phyloP scores from a whole-genome alignment of 805 yeast species.

The Yarrowia osloensis region DNA sequence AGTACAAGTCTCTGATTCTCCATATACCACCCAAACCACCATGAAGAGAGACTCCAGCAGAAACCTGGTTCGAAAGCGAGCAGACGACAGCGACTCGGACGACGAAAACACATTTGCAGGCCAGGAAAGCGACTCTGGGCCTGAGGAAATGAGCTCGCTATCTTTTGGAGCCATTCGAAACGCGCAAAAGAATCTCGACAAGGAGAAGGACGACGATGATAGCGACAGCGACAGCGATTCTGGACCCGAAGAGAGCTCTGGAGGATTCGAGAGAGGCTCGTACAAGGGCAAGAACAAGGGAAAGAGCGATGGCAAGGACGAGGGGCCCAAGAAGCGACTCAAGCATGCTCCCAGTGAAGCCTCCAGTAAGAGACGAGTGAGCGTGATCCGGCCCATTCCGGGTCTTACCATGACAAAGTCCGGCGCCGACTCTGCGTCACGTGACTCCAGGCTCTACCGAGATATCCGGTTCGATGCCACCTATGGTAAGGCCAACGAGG shows the following conservation, averaged over 20 bases:
- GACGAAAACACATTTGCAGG: not conserved
- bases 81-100: constrained; percentile 15
- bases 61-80: constrained; percentile 11
- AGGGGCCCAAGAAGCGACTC: constrained; percentile 44
- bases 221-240: constrained; percentile 20
- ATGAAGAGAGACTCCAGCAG: constrained; percentile 24
- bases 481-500: constrained; percentile 76
- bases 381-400: constrained; percentile 69
- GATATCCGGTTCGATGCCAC: constrained; percentile 93
- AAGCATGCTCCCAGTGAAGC: constrained; percentile 89
- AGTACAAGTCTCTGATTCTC: not conserved
- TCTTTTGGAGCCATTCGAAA: constrained; percentile 40
- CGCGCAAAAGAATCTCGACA: constrained; percentile 37
- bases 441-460: constrained; percentile 48
- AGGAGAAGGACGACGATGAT: constrained; percentile 8
- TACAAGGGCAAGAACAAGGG: constrained; percentile 7
- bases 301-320: not conserved
- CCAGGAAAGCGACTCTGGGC: constrained; percentile 16
- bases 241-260: constrained; percentile 34
- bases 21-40: not conserved
- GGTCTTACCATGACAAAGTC: constrained; percentile 38
- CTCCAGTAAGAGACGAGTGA: constrained; percentile 71
- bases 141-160: constrained; percentile 32
- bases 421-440: constrained; percentile 40
- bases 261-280: constrained; percentile 33